These are phyloP conservation scores for Liquidambar formosana DNA, from an alignment of 164 flowering plant genomes.

Conservation along the genomic window DNA sequence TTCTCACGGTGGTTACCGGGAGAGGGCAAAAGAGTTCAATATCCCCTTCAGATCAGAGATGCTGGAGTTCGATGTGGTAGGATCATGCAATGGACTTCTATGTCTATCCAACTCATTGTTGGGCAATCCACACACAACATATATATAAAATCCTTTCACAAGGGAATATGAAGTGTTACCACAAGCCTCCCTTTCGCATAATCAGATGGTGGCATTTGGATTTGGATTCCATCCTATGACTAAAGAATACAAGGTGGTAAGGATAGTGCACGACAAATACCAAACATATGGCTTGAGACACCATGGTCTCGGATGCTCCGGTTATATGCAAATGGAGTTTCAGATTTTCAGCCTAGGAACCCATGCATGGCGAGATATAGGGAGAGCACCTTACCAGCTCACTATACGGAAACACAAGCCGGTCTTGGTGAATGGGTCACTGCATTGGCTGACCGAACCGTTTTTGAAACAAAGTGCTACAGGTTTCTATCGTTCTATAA, in stretches of 20 bases:
- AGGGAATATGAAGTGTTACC: constrained; percentile 9
- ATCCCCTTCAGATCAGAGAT: background rate
- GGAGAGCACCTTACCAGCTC: background rate
- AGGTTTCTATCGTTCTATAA: background rate
- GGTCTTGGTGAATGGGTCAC: constrained; percentile 19
- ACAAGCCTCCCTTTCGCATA: background rate
- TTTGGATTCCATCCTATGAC: constrained; percentile 14
- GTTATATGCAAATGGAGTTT: background rate
- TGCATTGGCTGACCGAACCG: constrained; percentile 16
- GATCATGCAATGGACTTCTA: constrained; percentile 23
- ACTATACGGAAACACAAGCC: background rate
- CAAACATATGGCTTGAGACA: background rate
- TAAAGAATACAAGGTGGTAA: constrained; percentile 20
- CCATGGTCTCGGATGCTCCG: background rate
- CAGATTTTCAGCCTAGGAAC: constrained; percentile 8
- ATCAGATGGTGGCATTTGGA: constrained; percentile 6
- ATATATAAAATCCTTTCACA: constrained; percentile 20
- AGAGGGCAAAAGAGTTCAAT: background rate
- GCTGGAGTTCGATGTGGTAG: constrained; percentile 15
- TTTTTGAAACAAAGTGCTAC: no score
- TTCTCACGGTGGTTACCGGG: background rate
- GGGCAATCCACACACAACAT: background rate
- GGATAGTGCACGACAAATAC: background rate
- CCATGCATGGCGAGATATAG: constrained; percentile 13
- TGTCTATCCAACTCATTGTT: constrained; percentile 10